These are phyloP conservation scores for Aspergillus asperescens DNA, from an alignment of 495 filamentous ascomycete genomes.

Conservation along the genomic window DNA sequence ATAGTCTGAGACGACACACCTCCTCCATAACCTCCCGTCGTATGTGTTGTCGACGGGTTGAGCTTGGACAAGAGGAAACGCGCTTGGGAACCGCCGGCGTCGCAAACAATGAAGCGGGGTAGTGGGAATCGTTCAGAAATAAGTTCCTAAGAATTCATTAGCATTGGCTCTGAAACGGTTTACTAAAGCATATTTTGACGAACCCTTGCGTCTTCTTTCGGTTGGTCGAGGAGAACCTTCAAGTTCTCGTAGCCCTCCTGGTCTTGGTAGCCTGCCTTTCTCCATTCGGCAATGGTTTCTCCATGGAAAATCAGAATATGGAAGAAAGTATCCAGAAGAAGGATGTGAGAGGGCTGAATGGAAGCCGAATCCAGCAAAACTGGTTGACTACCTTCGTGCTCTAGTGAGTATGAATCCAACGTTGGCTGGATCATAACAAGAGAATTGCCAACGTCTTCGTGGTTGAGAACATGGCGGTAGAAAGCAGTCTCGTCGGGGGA, in stretches of 20 bases:
- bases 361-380: conserved; percentile 93
- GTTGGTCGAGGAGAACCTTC: conserved; percentile 76
- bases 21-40: conserved; percentile 84
- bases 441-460: conserved; percentile 95
- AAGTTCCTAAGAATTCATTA: conserved; percentile 61
- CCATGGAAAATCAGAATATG: conserved; percentile 99
- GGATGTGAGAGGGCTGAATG: conserved; percentile 89
- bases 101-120: conserved; percentile 97
- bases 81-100: conserved; percentile 95
- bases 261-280: conserved; percentile 96
- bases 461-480: conserved; percentile 93
- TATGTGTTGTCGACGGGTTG: conserved; percentile 98
- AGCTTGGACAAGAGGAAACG: conserved; percentile 97
- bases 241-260: conserved; percentile 99
- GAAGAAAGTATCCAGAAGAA: conserved; percentile 98
- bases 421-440: conserved; percentile 99
- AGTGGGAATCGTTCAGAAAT: conserved; percentile 97
- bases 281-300: conserved; percentile 97
- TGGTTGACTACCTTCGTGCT: conserved; percentile 83
- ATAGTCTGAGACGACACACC: conserved; percentile 94
- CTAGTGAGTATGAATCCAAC: conserved; percentile 93
- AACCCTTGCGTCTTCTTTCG: conserved; percentile 97
- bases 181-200: conserved; percentile 23
- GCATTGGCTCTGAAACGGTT: neutral
- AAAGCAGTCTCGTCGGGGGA: conserved; percentile 98